Conservation (phyloP, 495 filamentous ascomycete species). For the Aspergillus ellipticus region DNA sequence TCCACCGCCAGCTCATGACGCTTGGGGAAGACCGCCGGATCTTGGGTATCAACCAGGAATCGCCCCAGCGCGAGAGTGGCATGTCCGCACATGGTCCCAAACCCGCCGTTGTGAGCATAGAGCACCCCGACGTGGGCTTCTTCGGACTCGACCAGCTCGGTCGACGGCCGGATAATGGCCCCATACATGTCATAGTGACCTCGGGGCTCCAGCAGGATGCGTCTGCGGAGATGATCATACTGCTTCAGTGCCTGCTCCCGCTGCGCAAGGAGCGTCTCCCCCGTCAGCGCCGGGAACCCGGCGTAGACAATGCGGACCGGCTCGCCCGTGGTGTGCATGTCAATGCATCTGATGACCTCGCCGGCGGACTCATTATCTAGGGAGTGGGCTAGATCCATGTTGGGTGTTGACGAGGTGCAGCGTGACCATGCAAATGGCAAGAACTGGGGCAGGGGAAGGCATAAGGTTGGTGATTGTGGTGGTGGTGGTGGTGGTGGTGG, state of each 20-base stretch:
- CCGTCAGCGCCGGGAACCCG: slow-evolving; percentile 23
- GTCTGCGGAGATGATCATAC: slow-evolving; percentile 25
- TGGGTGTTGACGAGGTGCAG: background rate
- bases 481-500: too few species aligned
- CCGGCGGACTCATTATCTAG: slow-evolving; percentile 30
- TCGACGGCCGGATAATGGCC: slow-evolving; percentile 26
- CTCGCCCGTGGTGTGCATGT: slow-evolving; percentile 36
- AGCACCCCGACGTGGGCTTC: slow-evolving; percentile 50
- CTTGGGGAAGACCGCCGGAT: slow-evolving; percentile 20
- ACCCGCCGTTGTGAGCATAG: slow-evolving; percentile 66
- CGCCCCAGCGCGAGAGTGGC: slow-evolving; percentile 35
- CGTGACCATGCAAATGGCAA: too few species aligned
- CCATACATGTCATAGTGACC: slow-evolving; percentile 35
- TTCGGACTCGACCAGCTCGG: slow-evolving; percentile 28
- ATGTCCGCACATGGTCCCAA: slow-evolving; percentile 69
- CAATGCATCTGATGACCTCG: slow-evolving; percentile 24
- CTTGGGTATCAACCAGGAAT: slow-evolving; percentile 27
- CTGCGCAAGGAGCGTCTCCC: slow-evolving; percentile 24
- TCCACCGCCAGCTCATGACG: slow-evolving; percentile 14
- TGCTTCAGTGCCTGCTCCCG: slow-evolving; percentile 22
- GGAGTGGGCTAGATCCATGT: slow-evolving; percentile 53
- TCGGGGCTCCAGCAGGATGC: slow-evolving; percentile 31
- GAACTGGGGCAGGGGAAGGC: too few species aligned
- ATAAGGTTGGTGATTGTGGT: too few species aligned
- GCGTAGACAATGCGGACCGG: slow-evolving; percentile 31